Conservation (phyloP, 495 filamentous ascomycete species). For the Trichoderma parareesei region DNA sequence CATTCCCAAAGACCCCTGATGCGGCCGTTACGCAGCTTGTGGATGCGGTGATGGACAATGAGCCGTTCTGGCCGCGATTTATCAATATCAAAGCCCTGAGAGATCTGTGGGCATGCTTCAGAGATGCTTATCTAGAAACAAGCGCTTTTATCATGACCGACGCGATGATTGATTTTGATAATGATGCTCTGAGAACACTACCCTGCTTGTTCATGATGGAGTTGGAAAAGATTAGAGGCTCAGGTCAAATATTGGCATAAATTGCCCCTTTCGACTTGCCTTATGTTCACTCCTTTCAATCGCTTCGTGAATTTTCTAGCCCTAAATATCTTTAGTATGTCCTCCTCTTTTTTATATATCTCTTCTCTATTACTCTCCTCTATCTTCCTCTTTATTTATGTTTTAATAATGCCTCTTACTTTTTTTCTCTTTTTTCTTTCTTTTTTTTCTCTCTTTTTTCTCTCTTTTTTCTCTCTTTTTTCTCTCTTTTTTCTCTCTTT, state of each 20-base stretch:
- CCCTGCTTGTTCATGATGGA: conserved; percentile 4
- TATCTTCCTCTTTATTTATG: no score
- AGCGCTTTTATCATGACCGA: conserved; percentile 5
- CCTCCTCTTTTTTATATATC: no score
- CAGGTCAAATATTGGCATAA: not conserved
- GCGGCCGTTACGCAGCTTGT: conserved; percentile 1
- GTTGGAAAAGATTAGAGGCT: conserved; percentile 5
- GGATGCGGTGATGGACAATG: conserved; percentile 1
- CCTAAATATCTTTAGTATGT: no score
- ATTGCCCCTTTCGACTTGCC: not conserved
- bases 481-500: no score
- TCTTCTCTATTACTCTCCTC: no score
- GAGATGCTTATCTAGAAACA: not conserved
- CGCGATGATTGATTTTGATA: not conserved
- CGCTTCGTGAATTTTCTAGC: no score
- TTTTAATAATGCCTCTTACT: no score
- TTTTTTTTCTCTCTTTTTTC: no score
- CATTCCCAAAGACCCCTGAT: not conserved
- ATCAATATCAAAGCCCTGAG: not conserved
- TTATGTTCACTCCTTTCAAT: no score
- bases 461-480: no score
- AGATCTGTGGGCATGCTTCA: not conserved
- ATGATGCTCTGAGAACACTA: not conserved
- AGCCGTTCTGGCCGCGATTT: not conserved
- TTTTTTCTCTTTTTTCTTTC: no score